Percentiles rank a stretch among this genome's conserved stretches.
These are phyloP conservation scores for Pyrenophora seminiperda DNA, from an alignment of 2,329 filamentous ascomycete species.

Conservation along the genomic window DNA sequence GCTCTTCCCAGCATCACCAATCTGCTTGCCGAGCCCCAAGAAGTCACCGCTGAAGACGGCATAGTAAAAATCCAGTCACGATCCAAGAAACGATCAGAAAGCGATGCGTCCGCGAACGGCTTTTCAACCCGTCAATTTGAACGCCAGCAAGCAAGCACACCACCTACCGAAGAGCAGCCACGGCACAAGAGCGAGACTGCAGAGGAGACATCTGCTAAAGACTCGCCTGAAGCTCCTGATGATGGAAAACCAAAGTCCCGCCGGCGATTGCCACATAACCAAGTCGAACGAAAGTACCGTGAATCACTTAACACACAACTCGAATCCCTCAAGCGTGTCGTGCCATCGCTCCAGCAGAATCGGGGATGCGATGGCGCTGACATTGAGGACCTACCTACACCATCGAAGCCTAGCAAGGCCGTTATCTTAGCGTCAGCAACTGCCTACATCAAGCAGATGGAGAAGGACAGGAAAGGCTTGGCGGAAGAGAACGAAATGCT, in stretches of 20 bases:
- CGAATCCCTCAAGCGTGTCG: constrained; percentile 48
- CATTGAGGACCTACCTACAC: constrained; percentile 51
- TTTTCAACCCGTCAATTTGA: constrained; percentile 40
- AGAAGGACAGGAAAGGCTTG: constrained; percentile 50
- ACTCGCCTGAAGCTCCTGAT: constrained; percentile 24
- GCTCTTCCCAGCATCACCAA: constrained; percentile 38
- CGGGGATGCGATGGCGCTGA: constrained; percentile 47
- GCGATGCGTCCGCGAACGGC: constrained; percentile 36
- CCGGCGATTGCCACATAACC: constrained; percentile 50
- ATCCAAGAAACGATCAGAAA: constrained; percentile 46
- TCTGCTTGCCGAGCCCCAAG: constrained; percentile 37
- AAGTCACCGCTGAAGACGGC: constrained; percentile 43
- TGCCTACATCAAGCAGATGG: constrained; percentile 54
- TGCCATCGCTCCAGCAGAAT: constrained; percentile 49
- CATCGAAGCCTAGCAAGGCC: constrained; percentile 53
- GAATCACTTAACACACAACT: constrained; percentile 55
- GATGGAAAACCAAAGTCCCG: constrained; percentile 43
- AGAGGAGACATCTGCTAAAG: constrained; percentile 35
- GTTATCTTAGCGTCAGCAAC: constrained; percentile 54
- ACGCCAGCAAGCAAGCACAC: constrained; percentile 23
- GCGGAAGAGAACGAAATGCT: constrained; percentile 49
- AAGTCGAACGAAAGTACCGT: constrained; percentile 55
- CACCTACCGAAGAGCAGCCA: constrained; percentile 23
- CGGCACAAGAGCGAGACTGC: constrained; percentile 42
- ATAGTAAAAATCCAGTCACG: constrained; percentile 46